phyloP scores from a whole-genome alignment of 2,329 filamentous ascomycete genomes.

The Emydomyces testavorans region DNA sequence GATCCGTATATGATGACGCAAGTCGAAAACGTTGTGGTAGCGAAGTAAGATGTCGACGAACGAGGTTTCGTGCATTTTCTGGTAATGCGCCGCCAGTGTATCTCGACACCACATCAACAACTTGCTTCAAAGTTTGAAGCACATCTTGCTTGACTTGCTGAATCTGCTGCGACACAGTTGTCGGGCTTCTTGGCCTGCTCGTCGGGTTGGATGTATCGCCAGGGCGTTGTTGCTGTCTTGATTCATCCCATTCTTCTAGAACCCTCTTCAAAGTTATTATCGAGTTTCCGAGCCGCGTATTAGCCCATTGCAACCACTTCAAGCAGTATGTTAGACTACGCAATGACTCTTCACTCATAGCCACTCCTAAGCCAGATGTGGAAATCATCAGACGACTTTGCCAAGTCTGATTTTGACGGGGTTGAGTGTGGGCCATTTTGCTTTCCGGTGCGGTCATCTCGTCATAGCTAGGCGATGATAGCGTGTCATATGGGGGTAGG shows the following conservation, averaged over 20 bases:
- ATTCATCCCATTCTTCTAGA: constrained; percentile 66
- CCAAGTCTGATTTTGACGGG: constrained; percentile 44
- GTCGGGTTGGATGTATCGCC: constrained; percentile 19
- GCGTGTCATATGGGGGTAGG: constrained; percentile 73
- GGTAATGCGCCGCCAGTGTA: constrained; percentile 87
- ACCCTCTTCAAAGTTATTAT: constrained; percentile 63
- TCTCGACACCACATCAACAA: constrained; percentile 73
- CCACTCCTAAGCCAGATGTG: constrained; percentile 79
- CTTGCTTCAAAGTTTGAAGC: constrained; percentile 65
- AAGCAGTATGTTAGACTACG: constrained; percentile 76
- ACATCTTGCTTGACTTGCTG: constrained; percentile 57
- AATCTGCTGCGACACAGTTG: constrained; percentile 47
- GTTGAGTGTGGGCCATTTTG: constrained; percentile 19
- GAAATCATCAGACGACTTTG: constrained; percentile 77
- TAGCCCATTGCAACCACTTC: constrained; percentile 66
- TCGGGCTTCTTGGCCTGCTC: constrained; percentile 23
- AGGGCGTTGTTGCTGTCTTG: constrained; percentile 17
- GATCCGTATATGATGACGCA: constrained; percentile 45
- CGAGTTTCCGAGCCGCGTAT: constrained; percentile 64
- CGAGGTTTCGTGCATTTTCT: constrained; percentile 72
- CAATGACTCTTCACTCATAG: constrained; percentile 80
- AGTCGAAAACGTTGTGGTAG: constrained; percentile 72
- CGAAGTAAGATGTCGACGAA: constrained; percentile 71
- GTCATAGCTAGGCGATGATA: constrained; percentile 62
- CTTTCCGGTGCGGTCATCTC: constrained; percentile 40